Percentiles rank a stretch among this genome's conserved stretches.
phyloP scores from a whole-genome alignment of 1,284 basidiomycete genomes.

The Earliella scabrosa region DNA sequence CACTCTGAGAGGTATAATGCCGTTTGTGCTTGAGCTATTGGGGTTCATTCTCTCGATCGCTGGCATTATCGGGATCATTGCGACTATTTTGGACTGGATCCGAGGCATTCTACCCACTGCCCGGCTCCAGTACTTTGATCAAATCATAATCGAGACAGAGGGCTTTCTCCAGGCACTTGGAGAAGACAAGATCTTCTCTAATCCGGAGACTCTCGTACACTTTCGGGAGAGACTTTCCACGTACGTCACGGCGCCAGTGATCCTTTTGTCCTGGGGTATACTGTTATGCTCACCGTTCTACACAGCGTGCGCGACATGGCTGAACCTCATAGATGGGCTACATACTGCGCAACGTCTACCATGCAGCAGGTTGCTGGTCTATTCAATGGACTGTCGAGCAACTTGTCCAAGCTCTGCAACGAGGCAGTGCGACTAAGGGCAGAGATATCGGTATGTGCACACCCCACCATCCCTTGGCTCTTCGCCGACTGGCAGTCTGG shows the following conservation, averaged over 20 bases:
- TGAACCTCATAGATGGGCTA: neutral
- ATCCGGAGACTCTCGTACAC: neutral
- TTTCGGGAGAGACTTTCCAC: neutral
- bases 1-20: too few relatives aligned
- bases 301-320: neutral
- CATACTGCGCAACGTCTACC: neutral
- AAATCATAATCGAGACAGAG: neutral
- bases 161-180: neutral
- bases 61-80: neutral
- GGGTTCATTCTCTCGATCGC: too few relatives aligned
- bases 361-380: neutral
- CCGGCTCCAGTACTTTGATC: neutral
- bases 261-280: too few relatives aligned
- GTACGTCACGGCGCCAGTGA: neutral
- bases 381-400: neutral
- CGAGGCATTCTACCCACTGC: neutral
- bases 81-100: neutral
- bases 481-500: neutral
- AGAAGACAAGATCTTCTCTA: neutral
- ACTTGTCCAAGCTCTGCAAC: neutral
- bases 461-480: neutral
- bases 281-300: neutral
- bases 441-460: neutral
- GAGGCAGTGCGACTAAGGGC: neutral
- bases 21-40: neutral